Base-by-base conservation (phyloP, 441 rosid species). In the Flueggea neowawraea region DNA sequence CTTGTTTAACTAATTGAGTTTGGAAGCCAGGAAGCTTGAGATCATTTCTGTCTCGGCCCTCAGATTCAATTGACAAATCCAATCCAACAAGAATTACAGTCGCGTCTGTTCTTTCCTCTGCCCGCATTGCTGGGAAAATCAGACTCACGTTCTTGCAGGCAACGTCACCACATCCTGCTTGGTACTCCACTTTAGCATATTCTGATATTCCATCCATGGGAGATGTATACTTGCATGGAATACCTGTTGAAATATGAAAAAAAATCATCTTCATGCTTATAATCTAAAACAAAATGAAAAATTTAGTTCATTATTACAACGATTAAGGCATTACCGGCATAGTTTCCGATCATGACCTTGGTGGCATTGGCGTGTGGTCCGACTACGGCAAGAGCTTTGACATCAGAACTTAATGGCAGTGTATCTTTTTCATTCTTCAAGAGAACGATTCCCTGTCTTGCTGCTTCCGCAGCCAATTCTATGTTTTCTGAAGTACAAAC, bases 301-400 rank as follows among this genome's bases (percentile, higher is more conserved):
- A 5, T 36, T 36, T 36, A 36, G 41, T 8, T 36, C 4, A 36
- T 36, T 5, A 4, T 36, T 8, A 22, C 28, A 0, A 8, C 4
- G 41, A 5, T 1, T 36, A 36, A 1, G 9, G 0, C 41, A 3
- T 36, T 36, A 80, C 88, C 91, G 36, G 68, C 60, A 67, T 87
- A 87, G 65, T 76, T 80, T 16, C 91, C 88, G 5, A 83, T 51
- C 89, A 86, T 81, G 0, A 75, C 75, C 0, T 0, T 0, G 4
- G 84, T 81, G 28, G 68, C 84, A 31, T 82, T 69, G 31, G 83
- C 80, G 50, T 82, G 78, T 6, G 87, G 89, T 31, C 89, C 92
- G 0, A 86, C 71, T 5, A 84, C 58, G 0, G 86, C 81, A 10
- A 86, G 5, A 9, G 14, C 73, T 50, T 68, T 63, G 48, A 64